A percentile compares a stretch with the other conserved stretches of the same genome.
These are phyloP conservation scores for Elaeis oleifera DNA, from an alignment of 202 grass and related monocot genomes.

Conservation along the genomic window DNA sequence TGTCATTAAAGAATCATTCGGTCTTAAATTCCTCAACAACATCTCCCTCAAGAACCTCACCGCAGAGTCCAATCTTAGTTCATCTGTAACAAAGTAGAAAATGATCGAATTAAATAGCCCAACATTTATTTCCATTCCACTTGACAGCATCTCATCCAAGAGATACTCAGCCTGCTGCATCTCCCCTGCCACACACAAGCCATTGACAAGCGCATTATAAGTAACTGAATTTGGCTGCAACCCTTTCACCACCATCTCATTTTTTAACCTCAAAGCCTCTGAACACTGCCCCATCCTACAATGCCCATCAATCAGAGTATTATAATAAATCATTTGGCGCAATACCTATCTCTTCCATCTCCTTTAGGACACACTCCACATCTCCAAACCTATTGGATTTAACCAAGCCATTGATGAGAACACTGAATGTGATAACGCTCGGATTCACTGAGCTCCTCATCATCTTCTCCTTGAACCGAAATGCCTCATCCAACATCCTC, in stretches of 20 bases:
- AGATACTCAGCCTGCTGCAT: constrained; percentile 54
- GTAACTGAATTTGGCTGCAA: constrained; percentile 55
- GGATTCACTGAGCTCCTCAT: constrained; percentile 34
- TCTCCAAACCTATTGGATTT: constrained; percentile 39
- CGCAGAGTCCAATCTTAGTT: constrained; percentile 43
- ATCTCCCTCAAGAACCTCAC: constrained; percentile 47
- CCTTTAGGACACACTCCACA: constrained; percentile 33
- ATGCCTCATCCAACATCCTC: constrained; percentile 58
- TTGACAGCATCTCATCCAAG: constrained; percentile 66
- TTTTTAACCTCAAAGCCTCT: constrained; percentile 39
- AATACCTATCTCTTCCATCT: constrained; percentile 62
- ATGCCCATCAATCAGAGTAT: constrained; percentile 66
- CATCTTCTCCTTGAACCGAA: constrained; percentile 59
- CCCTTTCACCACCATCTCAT: constrained; percentile 60
- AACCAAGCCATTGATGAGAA: constrained; percentile 75
- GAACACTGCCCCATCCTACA: constrained; percentile 41
- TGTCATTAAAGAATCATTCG: constrained; percentile 78
- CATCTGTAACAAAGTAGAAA: constrained; percentile 45
- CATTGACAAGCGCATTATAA: constrained; percentile 55
- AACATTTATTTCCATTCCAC: constrained; percentile 52
- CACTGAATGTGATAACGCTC: constrained; percentile 60
- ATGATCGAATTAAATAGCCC: constrained; percentile 61
- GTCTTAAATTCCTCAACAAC: constrained; percentile 55
- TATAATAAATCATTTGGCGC: constrained; percentile 75
- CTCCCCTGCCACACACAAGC: constrained; percentile 63